Evolutionary conservation across 768 basidiomycete species (phyloP), one percentile per base, ranked within the genome.

Genomic region (Lactarius sp.): DNA sequence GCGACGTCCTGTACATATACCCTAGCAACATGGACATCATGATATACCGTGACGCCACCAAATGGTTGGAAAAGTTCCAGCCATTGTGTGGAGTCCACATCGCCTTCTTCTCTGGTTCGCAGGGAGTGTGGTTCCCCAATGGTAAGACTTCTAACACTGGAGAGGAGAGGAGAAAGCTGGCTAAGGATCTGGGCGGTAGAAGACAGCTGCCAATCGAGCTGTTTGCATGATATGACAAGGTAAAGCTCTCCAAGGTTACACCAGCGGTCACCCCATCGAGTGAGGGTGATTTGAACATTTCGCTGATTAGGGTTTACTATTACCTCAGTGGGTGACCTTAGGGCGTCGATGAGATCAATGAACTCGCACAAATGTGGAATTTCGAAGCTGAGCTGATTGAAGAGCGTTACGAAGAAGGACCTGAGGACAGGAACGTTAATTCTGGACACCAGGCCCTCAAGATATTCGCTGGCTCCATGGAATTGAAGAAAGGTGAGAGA

Each of bases 21-120:
- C 0, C 34, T 12, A 0, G 10, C 4, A 54, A 61, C 47, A 4
- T 18, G 12, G 9, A 61, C 36, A 1, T 27, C 22, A 1, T 27
- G n/a, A n/a, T n/a, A n/a, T n/a, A 2, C 3, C 36, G 4, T 3
- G 4, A 61, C 53, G 4, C n/a, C 14, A n/a, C 22, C 0, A 9
- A 61, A 49, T 55, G 27, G n/a, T 16, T 16, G 60, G 31, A 61
- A 49, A n/a, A 61, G 12, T 8, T 56, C 53, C 22, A 61, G 16
- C 46, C 36, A 61, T n/a, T 44, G 60, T 16, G 37, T 10, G 2
- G 31, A 1, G 9, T 50, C 53, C 27, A 50, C 37, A 1, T 55
- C 53, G 10, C 3, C 13, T 14, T 33, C 52, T 14, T 22, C 16
- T 10, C 44, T 42, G 1, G 5, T 33, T 20, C 18, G 7, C 18